phyloP scores from a whole-genome alignment of 2,329 filamentous ascomycete genomes.

The Neofusicoccum ribis region DNA sequence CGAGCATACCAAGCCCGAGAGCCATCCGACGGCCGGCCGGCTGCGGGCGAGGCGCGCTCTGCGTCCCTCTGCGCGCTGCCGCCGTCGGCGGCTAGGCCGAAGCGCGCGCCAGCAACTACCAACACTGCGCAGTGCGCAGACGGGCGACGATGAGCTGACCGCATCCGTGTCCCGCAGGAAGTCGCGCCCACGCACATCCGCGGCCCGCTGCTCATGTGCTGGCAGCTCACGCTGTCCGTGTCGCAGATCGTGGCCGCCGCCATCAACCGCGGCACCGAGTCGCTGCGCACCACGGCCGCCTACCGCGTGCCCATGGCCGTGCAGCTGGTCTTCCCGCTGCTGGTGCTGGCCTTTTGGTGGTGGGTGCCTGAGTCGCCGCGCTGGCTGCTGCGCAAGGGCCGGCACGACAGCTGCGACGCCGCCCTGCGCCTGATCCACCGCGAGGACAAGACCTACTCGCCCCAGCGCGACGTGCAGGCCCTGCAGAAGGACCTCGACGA shows the following conservation, averaged over 20 bases:
- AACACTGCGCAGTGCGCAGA: not conserved
- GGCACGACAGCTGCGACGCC: conserved; percentile 24
- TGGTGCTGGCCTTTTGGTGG: conserved; percentile 25
- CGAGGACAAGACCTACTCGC: conserved; percentile 33
- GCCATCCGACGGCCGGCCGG: too few species aligned
- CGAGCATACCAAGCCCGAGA: too few species aligned
- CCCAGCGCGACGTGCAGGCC: conserved; percentile 27
- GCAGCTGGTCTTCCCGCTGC: conserved; percentile 26
- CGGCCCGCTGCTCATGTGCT: conserved; percentile 41
- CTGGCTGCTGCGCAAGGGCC: conserved; percentile 23
- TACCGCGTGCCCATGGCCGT: conserved; percentile 25
- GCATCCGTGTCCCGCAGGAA: conserved; percentile 22
- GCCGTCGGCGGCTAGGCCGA: too few species aligned
- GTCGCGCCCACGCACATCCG: conserved; percentile 36
- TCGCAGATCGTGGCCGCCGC: conserved; percentile 41
- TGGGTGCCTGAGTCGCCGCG: conserved; percentile 26
- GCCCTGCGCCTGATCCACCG: conserved; percentile 38
- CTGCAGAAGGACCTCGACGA: conserved; percentile 27
- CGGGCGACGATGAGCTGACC: not conserved
- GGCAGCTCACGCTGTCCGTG: conserved; percentile 41
- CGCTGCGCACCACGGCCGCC: conserved; percentile 29
- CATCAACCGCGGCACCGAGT: conserved; percentile 33
- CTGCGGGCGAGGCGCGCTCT: too few species aligned
- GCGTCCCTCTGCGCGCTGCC: too few species aligned
- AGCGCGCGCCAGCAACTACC: too few species aligned